phyloP scores from a whole-genome alignment of 768 basidiomycete species.

The Hydnum rufescens region DNA sequence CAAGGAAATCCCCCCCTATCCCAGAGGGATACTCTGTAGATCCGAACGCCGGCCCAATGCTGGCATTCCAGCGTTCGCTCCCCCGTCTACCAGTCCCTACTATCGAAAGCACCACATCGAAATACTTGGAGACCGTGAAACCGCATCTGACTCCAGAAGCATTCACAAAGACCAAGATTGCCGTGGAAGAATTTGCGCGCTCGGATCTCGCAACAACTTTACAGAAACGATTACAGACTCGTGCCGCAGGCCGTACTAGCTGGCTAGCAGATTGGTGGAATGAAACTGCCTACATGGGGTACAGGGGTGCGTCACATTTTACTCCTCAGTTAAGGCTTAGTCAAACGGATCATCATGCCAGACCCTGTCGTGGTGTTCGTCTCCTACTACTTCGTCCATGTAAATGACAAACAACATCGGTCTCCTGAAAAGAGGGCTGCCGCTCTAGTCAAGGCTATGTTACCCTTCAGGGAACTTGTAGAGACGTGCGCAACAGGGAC shows the following conservation, averaged over 20 bases:
- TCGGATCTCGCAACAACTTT: conserved; percentile 52
- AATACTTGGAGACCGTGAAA: conserved; percentile 72
- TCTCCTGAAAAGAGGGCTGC: conserved; percentile 59
- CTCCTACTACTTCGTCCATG: conserved; percentile 88
- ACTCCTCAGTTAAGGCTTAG: conserved; percentile 5
- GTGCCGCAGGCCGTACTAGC: conserved; percentile 47
- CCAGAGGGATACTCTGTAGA: conserved; percentile 7
- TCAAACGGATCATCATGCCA: conserved; percentile 53
- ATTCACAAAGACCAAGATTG: conserved; percentile 34
- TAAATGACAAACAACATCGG: conserved; percentile 35
- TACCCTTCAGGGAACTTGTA: conserved; percentile 66
- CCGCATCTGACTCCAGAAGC: conserved; percentile 54
- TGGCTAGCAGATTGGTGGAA: conserved; percentile 99
- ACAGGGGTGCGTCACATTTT: conserved; percentile 12
- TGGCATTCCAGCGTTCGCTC: conserved; percentile 8
- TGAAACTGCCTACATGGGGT: conserved; percentile 45
- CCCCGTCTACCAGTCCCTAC: conserved; percentile 57
- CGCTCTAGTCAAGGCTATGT: conserved; percentile 59
- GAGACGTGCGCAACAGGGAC: conserved; percentile 38
- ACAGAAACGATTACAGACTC: conserved; percentile 55
- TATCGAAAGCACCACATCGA: conserved; percentile 59
- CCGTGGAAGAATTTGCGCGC: conserved; percentile 45
- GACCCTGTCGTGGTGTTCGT: conserved; percentile 85
- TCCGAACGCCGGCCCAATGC: conserved; percentile 9
- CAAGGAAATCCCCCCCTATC: neutral